These are phyloP conservation scores for Rhinocladiella similis DNA, from an alignment of 2,329 filamentous ascomycete genomes.

Conservation along the genomic window DNA sequence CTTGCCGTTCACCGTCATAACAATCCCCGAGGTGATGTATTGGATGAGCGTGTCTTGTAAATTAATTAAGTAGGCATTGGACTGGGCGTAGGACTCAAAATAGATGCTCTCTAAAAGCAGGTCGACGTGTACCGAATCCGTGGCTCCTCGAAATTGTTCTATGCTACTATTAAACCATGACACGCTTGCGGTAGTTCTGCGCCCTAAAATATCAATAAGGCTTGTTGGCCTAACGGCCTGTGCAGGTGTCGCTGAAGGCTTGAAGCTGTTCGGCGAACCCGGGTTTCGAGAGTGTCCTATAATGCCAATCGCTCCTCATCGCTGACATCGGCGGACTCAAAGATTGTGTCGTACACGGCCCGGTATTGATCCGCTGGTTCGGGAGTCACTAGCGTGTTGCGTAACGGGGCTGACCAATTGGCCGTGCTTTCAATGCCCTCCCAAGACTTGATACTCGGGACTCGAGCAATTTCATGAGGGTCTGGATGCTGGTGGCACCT, in stretches of 20 bases:
- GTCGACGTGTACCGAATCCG: slow-evolving; percentile 50
- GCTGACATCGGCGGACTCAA: slow-evolving; percentile 11
- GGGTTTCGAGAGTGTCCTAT: slow-evolving; percentile 35
- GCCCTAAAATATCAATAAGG: slow-evolving; percentile 39
- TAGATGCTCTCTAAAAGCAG: slow-evolving; percentile 51
- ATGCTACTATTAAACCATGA: slow-evolving; percentile 3
- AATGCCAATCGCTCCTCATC: slow-evolving; percentile 26
- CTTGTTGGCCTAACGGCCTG: slow-evolving; percentile 40
- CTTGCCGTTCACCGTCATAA: slow-evolving; percentile 28
- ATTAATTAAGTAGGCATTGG: slow-evolving; percentile 48
- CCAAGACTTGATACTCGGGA: slow-evolving; percentile 27
- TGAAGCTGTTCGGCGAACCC: slow-evolving; percentile 42
- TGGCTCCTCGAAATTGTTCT: slow-evolving; percentile 50
- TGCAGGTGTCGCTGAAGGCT: slow-evolving; percentile 39
- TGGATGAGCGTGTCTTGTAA: slow-evolving; percentile 32
- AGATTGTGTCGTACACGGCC: slow-evolving; percentile 37
- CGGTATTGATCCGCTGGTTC: slow-evolving; percentile 31
- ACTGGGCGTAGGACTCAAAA: slow-evolving; percentile 50
- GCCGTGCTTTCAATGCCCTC: slow-evolving; percentile 39
- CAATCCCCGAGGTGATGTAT: slow-evolving; percentile 29
- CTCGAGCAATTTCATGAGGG: slow-evolving; percentile 60
- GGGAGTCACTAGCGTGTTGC: slow-evolving; percentile 11
- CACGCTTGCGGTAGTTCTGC: slow-evolving; percentile 34
- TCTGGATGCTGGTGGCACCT: slow-evolving; percentile 59
- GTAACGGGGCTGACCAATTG: slow-evolving; percentile 16